A percentile compares a stretch with the other conserved stretches of the same genome.
Conservation (phyloP, 2,329 filamentous ascomycete genomes). For the Fusarium euwallaceae region DNA sequence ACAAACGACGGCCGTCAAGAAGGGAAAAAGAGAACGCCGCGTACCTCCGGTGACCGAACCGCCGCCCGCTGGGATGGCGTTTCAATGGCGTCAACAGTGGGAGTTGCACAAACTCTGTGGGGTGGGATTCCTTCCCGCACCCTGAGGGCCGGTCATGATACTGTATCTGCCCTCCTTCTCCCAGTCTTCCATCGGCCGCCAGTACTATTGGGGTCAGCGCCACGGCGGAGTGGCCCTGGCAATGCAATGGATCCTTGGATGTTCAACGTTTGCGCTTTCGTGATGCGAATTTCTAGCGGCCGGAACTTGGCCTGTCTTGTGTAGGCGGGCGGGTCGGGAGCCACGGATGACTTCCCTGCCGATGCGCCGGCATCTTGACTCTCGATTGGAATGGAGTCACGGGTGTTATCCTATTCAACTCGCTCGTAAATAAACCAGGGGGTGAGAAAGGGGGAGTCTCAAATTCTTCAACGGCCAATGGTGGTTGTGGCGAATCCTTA, state of each 20-base stretch:
- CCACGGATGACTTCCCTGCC: conserved; percentile 1
- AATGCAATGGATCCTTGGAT: conserved; percentile 1
- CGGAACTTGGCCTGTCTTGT: conserved; percentile 4
- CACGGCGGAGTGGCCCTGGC: conserved; percentile 16
- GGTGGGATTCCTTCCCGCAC: conserved; percentile 38
- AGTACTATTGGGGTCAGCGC: conserved; percentile 6
- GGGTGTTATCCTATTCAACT: neutral
- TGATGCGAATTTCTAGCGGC: conserved; percentile 6
- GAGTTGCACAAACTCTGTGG: conserved; percentile 36
- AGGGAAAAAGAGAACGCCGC: neutral
- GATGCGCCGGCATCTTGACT: conserved; percentile 1
- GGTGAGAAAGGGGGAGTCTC: neutral
- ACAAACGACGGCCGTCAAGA: neutral
- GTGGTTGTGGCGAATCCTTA: neutral
- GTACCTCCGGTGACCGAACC: conserved; percentile 12
- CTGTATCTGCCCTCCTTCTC: conserved; percentile 26
- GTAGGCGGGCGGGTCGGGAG: conserved; percentile 7
- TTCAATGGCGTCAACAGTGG: conserved; percentile 37
- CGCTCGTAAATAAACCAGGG: neutral
- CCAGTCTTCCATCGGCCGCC: conserved; percentile 29
- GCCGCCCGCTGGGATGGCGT: conserved; percentile 25
- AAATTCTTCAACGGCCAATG: conserved; percentile 3
- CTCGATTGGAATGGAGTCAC: conserved; percentile 2
- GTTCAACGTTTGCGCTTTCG: conserved; percentile 13
- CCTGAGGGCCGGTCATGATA: conserved; percentile 25